Evolutionary conservation across 78 protist genomes (phyloP), one percentile per base, ranked within the genome.

Genomic region (Speleostelium caveatum): DNA sequence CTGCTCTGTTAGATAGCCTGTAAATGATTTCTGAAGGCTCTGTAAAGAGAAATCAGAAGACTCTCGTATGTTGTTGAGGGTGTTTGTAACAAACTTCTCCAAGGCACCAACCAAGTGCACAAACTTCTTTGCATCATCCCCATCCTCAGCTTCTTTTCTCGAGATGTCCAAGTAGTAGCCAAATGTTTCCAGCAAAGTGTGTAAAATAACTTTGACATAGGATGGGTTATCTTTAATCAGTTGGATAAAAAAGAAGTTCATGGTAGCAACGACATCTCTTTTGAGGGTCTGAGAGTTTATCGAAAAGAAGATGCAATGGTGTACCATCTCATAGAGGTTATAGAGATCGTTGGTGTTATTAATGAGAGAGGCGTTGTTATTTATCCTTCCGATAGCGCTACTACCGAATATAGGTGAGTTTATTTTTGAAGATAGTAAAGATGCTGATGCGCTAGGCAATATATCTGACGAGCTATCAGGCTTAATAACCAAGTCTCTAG

Each of bases 261-360:
- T 41, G 8, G 56, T 21, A 26, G 49, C 17, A 2, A 69, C 24
- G 0, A 83, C 65, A 36, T 83, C 91, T 56, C 55, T 67, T 30
- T 59, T 83, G 30, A 38, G 24, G 5, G 22, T 7, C 21, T 10
- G 17, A 26, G 51, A 35, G 17, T 45, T 72, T 19, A 49, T 12
- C 12, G 80, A 55, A 33, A n/a, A 83, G 22, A 83, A 83, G 21
- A 83, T 65, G 45, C 91, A 83, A 69, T 83, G 26, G 30, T 83
- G 91, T 10, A 62, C 42, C 35, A 68, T 33, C 58, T 83, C 91
- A 49, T 69, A 83, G 14, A 69, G 21, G 1, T 10, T 45, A 30
- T 63, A 10, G 16, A 35, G 14, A 8, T 83, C 91, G 35, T 78
- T 60, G 22, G 49, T 3, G 45, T 38, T n/a, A 5, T 58, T 8